phyloP scores from a whole-genome alignment of 371 early-diverging fungal genomes.

The Rhizoclosmatium hyalinum region DNA sequence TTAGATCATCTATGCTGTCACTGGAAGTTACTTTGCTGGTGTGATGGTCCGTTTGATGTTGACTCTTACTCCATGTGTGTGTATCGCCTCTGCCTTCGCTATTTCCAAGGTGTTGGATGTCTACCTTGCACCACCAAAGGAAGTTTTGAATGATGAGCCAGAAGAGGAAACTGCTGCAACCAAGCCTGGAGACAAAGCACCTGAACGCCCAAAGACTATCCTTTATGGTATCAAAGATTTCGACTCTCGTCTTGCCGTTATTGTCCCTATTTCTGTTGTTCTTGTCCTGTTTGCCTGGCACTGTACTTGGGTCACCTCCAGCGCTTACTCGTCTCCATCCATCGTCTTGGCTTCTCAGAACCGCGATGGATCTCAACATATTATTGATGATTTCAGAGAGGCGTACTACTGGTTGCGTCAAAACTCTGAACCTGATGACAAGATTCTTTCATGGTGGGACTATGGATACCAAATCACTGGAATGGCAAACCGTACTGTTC shows the following conservation, averaged over 20 bases:
- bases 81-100: conserved; percentile 92
- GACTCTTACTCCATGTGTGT: conserved; percentile 96
- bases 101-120: conserved; percentile 84
- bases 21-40: conserved; percentile 98
- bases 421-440: conserved; percentile 92
- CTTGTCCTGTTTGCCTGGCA: conserved; percentile 87
- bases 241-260: conserved; percentile 30
- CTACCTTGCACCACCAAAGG: conserved; percentile 53
- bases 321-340: conserved; percentile 98
- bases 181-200: conserved; percentile 35
- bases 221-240: conserved; percentile 36
- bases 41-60: conserved; percentile 99
- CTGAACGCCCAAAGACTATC: conserved; percentile 54
- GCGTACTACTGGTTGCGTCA: conserved; percentile 99
- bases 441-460: conserved; percentile 99
- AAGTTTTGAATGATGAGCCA: conserved; percentile 16
- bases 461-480: conserved; percentile 99
- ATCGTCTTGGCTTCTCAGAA: conserved; percentile 92
- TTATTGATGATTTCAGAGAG: conserved; percentile 99
- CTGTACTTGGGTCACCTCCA: conserved; percentile 98
- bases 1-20: conserved; percentile 86
- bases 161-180: conserved; percentile 23
- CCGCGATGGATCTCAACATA: conserved; percentile 85
- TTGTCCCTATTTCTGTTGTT: conserved; percentile 65
- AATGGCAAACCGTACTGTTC: conserved; percentile 94